Evolutionary conservation across 345 rosid genomes (phyloP), one percentile per base, ranked within the genome.

Genomic region (Dipteronia dyeriana): DNA sequence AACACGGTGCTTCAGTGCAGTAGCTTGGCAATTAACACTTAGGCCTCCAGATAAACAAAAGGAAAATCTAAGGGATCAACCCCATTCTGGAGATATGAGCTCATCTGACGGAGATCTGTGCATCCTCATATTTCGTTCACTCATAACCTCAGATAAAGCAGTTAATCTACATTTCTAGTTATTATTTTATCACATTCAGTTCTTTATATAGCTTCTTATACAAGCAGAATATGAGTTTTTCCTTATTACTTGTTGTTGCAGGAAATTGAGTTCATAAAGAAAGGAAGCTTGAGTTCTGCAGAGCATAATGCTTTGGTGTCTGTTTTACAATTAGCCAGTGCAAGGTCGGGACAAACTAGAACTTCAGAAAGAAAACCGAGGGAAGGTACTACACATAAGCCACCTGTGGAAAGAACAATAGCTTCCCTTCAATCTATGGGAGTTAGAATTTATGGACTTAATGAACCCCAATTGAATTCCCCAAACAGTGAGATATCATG

Each of bases 261-360:
- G 98, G 99, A 96, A 91, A 90, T 94, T 82, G 98, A 92, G 86
- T 94, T 94, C 77, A 84, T 94, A 68, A 96, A 94, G 84, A 78
- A 80, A 20, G 98, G 99, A 69, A 92, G 91, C 84, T 90, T 96
- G 81, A 93, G 82, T 77, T 38, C 64, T 39, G 82, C 76, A 75
- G 99, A 94, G 87, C 91, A 90, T 70, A 97, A 96, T 75, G 98
- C 98, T 75, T 87, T 96, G 75, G 97, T 92, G 53, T 92, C 98
- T 79, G 85, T 81, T 77, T 84, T 96, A 83, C 84, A 76, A 81
- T 83, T 89, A 73, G 94, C 98, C 43, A 86, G 94, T 74, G 86
- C 79, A 72, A 87, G 75, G 83, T 56, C 85, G 74, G 87, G 83
- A 66, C 89, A 78, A 67, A 81, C 63, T 41, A 86, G 78, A 78